Conservation (phyloP, 208 protist genomes). For the Trypanosoma congolense region DNA sequence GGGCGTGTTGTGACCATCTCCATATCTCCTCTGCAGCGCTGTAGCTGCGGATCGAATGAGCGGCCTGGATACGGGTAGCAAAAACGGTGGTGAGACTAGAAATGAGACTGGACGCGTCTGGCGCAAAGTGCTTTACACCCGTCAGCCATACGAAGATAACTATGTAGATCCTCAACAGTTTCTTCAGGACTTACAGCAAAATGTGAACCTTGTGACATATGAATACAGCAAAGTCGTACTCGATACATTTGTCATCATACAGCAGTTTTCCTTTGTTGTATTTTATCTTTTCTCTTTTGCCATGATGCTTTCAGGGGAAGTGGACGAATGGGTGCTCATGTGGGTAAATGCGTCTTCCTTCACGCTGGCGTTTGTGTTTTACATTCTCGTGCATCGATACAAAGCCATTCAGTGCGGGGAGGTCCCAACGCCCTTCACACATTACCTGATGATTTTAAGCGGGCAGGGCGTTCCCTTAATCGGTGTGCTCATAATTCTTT, state of each 20-base stretch:
- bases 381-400: constrained; percentile 27
- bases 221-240: constrained; percentile 70
- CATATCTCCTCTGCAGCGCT: background rate
- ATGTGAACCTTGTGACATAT: constrained; percentile 75
- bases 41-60: background rate
- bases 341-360: constrained; percentile 50
- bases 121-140: constrained; percentile 81
- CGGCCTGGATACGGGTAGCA: background rate
- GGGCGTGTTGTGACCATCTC: background rate
- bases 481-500: constrained; percentile 61
- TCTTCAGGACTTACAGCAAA: constrained; percentile 69
- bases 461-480: constrained; percentile 52
- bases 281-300: constrained; percentile 77
- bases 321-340: constrained; percentile 35
- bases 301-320: constrained; percentile 31
- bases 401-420: constrained; percentile 16
- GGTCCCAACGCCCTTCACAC: constrained; percentile 20
- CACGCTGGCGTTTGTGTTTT: constrained; percentile 32
- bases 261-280: constrained; percentile 85
- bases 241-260: constrained; percentile 77
- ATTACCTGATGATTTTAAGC: constrained; percentile 41
- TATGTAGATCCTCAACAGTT: constrained; percentile 84
- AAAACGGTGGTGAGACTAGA: background rate
- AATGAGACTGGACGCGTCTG: constrained; percentile 27
- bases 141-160: constrained; percentile 87